A percentile compares a stretch with the other conserved stretches of the same genome.
Conservation (phyloP, 2,329 filamentous ascomycete genomes). For the Huntiella abstrusa region DNA sequence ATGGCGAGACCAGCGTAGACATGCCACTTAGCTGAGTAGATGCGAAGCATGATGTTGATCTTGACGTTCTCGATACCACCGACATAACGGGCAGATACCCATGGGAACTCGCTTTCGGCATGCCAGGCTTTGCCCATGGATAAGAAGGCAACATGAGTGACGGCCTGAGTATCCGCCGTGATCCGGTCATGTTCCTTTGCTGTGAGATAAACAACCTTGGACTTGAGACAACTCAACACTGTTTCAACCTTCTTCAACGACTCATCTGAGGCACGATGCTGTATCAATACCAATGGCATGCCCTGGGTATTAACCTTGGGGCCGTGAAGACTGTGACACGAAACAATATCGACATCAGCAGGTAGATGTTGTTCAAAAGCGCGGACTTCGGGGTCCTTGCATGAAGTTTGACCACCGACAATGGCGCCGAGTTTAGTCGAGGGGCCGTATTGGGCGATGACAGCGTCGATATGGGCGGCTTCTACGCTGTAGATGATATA, state of each 20-base stretch:
- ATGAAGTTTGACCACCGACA: slow-evolving; percentile 93
- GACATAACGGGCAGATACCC: slow-evolving; percentile 89
- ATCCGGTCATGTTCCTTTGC: slow-evolving; percentile 86
- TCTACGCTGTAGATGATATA: slow-evolving; percentile 99
- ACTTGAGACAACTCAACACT: slow-evolving; percentile 66
- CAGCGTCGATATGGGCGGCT: slow-evolving; percentile 70
- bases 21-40: slow-evolving; percentile 98
- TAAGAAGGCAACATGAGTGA: slow-evolving; percentile 91
- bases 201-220: slow-evolving; percentile 72
- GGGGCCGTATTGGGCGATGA: slow-evolving; percentile 77
- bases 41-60: slow-evolving; percentile 92
- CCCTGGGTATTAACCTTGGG: slow-evolving; percentile 74
- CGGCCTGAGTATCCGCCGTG: slow-evolving; percentile 93
- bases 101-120: slow-evolving; percentile 86
- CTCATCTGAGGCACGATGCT: slow-evolving; percentile 66
- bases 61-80: slow-evolving; percentile 98
- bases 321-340: slow-evolving; percentile 90
- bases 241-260: slow-evolving; percentile 62
- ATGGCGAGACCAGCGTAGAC: slow-evolving; percentile 96
- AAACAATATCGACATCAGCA: slow-evolving; percentile 76
- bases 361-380: slow-evolving; percentile 86
- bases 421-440: slow-evolving; percentile 92
- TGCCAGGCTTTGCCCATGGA: slow-evolving; percentile 98
- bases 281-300: slow-evolving; percentile 83
- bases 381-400: slow-evolving; percentile 88